These are phyloP conservation scores for Scedosporium boydii DNA, from an alignment of 2,329 filamentous ascomycete species.

Conservation along the genomic window DNA sequence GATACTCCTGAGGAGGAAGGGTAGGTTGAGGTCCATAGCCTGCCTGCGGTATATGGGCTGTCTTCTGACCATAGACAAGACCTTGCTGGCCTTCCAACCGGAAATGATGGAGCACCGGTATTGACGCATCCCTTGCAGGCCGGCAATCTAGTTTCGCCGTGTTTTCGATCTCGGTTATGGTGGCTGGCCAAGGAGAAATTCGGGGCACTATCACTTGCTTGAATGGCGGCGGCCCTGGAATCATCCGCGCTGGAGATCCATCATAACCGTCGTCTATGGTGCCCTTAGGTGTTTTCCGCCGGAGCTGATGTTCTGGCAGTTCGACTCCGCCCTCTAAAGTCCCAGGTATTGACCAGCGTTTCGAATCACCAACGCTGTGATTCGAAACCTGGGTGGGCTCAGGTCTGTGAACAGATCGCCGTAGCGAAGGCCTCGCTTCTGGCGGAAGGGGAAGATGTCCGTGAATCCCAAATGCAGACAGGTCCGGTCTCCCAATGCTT, in stretches of 20 bases:
- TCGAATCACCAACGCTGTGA: not conserved
- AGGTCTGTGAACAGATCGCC: not conserved
- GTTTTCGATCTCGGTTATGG: not conserved
- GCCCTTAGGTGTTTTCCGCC: constrained; percentile 90
- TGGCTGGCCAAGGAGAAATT: constrained; percentile 15
- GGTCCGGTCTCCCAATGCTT: not conserved
- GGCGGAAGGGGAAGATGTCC: not conserved
- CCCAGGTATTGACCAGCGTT: not conserved
- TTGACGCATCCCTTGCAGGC: not conserved
- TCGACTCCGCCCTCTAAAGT: constrained; percentile 13
- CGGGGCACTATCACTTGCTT: constrained; percentile 75
- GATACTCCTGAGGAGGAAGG: not conserved
- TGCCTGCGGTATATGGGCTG: not conserved
- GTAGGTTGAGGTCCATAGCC: not conserved
- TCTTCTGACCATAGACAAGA: not conserved
- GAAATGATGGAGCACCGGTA: not conserved
- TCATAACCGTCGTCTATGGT: constrained; percentile 88
- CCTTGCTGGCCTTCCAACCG: not conserved
- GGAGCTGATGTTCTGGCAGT: constrained; percentile 63
- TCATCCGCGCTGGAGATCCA: constrained; percentile 65
- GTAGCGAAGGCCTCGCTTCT: not conserved
- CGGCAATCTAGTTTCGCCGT: not conserved
- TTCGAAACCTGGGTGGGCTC: not conserved
- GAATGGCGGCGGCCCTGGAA: constrained; percentile 61
- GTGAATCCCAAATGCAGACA: not conserved